phyloP scores from a whole-genome alignment of 495 filamentous ascomycete species.

The Trichoderma orchidacearum region DNA sequence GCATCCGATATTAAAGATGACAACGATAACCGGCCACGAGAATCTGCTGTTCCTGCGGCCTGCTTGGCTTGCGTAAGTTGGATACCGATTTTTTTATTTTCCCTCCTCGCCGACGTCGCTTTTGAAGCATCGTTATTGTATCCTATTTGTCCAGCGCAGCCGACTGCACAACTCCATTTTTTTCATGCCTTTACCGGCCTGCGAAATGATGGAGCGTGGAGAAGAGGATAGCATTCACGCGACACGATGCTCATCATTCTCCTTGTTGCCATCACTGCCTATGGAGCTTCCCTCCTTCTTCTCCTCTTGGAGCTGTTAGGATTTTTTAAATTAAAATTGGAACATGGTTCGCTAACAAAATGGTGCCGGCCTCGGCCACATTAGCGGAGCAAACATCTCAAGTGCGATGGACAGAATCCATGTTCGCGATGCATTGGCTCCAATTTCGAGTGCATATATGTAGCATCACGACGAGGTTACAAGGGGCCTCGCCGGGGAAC shows the following conservation, averaged over 20 bases:
- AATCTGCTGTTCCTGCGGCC: neutral
- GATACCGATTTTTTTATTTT: neutral
- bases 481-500: slow-evolving; percentile 30
- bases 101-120: neutral
- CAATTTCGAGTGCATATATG: slow-evolving; percentile 30
- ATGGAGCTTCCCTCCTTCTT: too few relatives aligned
- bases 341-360: neutral
- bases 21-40: neutral
- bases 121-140: neutral
- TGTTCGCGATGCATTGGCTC: slow-evolving; percentile 29
- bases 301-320: too few relatives aligned
- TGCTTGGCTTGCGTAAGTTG: slow-evolving; percentile 4
- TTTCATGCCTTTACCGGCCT: too few relatives aligned
- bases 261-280: too few relatives aligned
- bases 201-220: too few relatives aligned
- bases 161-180: too few relatives aligned
- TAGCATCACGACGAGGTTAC: slow-evolving; percentile 37
- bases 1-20: neutral
- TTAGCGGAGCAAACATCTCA: slow-evolving; percentile 36
- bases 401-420: slow-evolving; percentile 31
- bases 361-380: neutral
- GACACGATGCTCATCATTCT: too few relatives aligned
- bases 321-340: too few relatives aligned
- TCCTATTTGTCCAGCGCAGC: neutral
- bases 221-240: too few relatives aligned